Conservation (phyloP, 2,329 filamentous ascomycete genomes). For the Grosmannia clavigera region DNA sequence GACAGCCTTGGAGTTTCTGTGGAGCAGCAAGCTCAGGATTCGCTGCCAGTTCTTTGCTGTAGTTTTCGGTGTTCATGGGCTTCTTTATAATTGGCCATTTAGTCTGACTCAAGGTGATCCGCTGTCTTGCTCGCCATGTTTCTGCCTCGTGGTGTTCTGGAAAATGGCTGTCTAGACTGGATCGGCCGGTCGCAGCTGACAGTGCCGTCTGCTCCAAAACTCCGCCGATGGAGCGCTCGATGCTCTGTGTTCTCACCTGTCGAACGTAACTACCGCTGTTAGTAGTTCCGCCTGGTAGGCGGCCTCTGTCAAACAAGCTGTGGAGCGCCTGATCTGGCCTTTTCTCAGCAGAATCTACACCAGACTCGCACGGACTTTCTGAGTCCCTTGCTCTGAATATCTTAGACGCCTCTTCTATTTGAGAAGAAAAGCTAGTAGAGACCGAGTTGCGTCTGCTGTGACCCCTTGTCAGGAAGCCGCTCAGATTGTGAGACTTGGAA, state of each 20-base stretch:
- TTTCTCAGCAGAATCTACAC: neutral
- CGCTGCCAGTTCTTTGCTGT: neutral
- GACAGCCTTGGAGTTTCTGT: neutral
- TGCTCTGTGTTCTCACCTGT: constrained; percentile 16
- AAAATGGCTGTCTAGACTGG: neutral
- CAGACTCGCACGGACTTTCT: constrained; percentile 1
- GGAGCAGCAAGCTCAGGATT: neutral
- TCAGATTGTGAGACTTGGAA: constrained; percentile 19
- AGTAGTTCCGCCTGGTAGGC: constrained; percentile 2
- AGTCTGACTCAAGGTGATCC: neutral
- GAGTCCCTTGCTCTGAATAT: constrained; percentile 10
- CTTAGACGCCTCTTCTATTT: constrained; percentile 8
- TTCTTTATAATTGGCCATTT: neutral
- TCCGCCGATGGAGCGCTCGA: constrained; percentile 16
- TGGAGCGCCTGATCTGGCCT: constrained; percentile 11
- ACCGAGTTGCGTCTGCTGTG: constrained; percentile 12
- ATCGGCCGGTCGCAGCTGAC: neutral
- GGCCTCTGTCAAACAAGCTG: constrained; percentile 7
- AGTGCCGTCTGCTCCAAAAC: constrained; percentile 14
- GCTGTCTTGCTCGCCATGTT: neutral
- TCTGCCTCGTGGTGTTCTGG: neutral
- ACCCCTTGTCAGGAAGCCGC: constrained; percentile 8
- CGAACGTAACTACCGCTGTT: constrained; percentile 13
- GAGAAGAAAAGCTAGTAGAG: constrained; percentile 4
- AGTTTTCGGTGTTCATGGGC: neutral